phyloP scores from a whole-genome alignment of 148 eudicot species.

The Chenopodium suecicum region DNA sequence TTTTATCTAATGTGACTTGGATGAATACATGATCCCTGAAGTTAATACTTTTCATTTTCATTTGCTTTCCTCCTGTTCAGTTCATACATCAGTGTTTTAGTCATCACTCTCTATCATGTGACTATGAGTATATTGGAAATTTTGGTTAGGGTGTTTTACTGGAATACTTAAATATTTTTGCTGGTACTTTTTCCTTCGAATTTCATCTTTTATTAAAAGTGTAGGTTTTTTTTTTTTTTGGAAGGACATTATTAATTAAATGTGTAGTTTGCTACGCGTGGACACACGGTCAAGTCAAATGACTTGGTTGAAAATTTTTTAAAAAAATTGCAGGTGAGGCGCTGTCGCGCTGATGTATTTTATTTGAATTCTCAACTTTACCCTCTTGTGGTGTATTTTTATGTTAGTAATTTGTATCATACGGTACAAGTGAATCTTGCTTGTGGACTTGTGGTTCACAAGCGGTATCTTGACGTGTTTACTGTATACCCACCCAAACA shows the following conservation, averaged over 20 bases:
- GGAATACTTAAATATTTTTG: not conserved
- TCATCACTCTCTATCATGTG: not conserved
- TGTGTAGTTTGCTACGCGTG: not conserved
- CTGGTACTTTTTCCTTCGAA: not conserved
- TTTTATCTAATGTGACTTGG: not conserved
- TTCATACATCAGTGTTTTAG: not conserved
- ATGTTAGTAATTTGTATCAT: not conserved
- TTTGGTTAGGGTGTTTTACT: not conserved
- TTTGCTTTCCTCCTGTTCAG: constrained; percentile 10
- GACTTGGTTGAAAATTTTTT: not conserved
- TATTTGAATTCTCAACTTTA: not conserved
- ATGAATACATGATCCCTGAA: not conserved
- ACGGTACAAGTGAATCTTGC: not conserved
- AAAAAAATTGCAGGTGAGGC: not conserved
- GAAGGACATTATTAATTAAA: too few relatives aligned
- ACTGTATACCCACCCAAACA: not conserved
- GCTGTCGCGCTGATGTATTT: not conserved
- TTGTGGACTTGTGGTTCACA: not conserved
- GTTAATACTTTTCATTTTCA: not conserved
- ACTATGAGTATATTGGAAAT: not conserved
- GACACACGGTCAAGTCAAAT: not conserved
- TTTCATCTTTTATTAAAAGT: not conserved
- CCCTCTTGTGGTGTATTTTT: not conserved
- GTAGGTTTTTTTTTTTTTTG: not conserved
- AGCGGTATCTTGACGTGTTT: not conserved